These are phyloP conservation scores for Saccharomyces uvarum DNA, from an alignment of 1,139 yeast species.

Conservation along the genomic window DNA sequence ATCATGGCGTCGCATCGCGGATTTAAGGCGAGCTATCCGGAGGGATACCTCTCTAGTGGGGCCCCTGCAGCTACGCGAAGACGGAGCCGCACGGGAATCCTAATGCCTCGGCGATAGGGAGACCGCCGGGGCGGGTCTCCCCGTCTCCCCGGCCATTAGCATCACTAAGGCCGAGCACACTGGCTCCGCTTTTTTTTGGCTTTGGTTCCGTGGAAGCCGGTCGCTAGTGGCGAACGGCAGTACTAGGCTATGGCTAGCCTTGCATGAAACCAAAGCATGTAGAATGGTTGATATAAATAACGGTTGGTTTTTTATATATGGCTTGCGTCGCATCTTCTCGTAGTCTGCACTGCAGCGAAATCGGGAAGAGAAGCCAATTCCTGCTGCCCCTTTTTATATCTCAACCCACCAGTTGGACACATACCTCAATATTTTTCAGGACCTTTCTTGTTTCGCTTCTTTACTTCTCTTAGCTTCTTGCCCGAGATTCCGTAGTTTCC, in stretches of 20 bases:
- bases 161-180: background rate
- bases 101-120: background rate
- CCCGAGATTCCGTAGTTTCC: background rate
- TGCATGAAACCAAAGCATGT: background rate
- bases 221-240: background rate
- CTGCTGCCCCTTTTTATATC: background rate
- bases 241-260: background rate
- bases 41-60: background rate
- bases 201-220: background rate
- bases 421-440: background rate
- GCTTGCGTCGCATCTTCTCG: background rate
- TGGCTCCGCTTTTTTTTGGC: background rate
- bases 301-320: background rate
- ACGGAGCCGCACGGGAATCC: background rate
- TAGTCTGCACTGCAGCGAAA: background rate
- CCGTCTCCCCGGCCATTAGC: background rate
- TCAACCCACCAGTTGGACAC: background rate
- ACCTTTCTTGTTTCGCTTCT: background rate
- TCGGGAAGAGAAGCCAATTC: background rate
- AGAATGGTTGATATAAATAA: background rate
- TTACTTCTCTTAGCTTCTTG: background rate
- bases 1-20: background rate
- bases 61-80: background rate
- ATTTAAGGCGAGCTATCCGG: background rate
- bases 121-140: background rate